These are phyloP conservation scores for Chaetomiaceae sp. DNA, from an alignment of 2,329 filamentous ascomycete genomes.

Conservation along the genomic window DNA sequence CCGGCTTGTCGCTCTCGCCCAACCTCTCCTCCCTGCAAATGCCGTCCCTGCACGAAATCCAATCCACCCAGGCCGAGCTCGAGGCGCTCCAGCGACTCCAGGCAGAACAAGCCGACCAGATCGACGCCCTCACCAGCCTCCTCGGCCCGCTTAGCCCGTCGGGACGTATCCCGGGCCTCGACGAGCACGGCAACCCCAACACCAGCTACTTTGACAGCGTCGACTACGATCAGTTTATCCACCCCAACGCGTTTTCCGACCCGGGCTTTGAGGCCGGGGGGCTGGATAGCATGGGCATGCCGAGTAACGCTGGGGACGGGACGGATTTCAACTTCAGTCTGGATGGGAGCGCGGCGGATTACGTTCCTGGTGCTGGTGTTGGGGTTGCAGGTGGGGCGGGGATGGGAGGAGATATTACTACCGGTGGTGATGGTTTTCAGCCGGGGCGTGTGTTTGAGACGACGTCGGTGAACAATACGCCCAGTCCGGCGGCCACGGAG, in stretches of 20 bases:
- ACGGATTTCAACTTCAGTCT: constrained; percentile 50
- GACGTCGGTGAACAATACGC: constrained; percentile 32
- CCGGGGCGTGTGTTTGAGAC: constrained; percentile 22
- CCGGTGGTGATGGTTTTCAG: constrained; percentile 11
- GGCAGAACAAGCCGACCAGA: constrained; percentile 70
- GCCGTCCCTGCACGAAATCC: constrained; percentile 57
- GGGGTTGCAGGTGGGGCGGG: constrained; percentile 7
- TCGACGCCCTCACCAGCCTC: constrained; percentile 68
- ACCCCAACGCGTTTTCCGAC: constrained; percentile 38
- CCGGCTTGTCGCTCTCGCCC: constrained; percentile 37
- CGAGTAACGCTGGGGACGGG: constrained; percentile 18
- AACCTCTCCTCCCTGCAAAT: constrained; percentile 45
- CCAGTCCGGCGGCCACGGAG: constrained; percentile 47
- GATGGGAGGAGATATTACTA: constrained; percentile 19
- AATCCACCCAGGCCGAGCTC: constrained; percentile 68
- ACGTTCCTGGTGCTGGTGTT: constrained; percentile 19
- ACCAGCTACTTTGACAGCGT: constrained; percentile 35
- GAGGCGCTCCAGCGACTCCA: constrained; percentile 76
- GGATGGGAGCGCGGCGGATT: constrained; percentile 31
- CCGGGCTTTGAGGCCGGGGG: constrained; percentile 3
- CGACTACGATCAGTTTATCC: constrained; percentile 50
- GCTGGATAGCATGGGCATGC: neutral
- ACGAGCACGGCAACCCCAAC: constrained; percentile 36
- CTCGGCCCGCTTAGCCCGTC: constrained; percentile 77
- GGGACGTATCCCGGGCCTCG: constrained; percentile 70